Evolutionary conservation across 345 rosid species (phyloP).

Genomic region (Lumnitzera racemosa): DNA sequence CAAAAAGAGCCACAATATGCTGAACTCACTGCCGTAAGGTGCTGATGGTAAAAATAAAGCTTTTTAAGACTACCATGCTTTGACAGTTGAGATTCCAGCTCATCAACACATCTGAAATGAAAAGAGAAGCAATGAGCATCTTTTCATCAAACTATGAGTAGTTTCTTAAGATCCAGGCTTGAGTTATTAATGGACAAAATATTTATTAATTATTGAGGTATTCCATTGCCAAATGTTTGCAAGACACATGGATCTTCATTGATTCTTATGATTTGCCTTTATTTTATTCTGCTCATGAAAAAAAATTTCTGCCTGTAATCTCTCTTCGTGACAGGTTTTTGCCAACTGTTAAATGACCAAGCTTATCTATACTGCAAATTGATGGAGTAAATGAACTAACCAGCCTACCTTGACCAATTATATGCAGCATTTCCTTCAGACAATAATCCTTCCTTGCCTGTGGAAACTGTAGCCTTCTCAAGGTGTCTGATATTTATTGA

Average conservation of each 20-base stretch:
- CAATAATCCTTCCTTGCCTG: constrained; percentile 95
- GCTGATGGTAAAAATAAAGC: constrained; percentile 92
- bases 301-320: too few species aligned
- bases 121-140: constrained; percentile 6
- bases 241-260: too few species aligned
- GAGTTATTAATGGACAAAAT: too few species aligned
- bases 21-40: constrained; percentile 73
- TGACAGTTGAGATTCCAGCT: constrained; percentile 80
- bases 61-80: constrained; percentile 94
- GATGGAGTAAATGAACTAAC: too few species aligned
- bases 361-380: too few species aligned
- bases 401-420: constrained; percentile 87
- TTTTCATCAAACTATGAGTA: neutral
- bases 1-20: constrained; percentile 3
- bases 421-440: constrained; percentile 99
- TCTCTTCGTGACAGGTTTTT: too few species aligned
- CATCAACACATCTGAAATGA: constrained; percentile 85
- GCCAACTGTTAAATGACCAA: too few species aligned
- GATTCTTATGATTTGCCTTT: too few species aligned
- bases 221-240: too few species aligned
- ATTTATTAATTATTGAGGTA: too few species aligned
- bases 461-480: constrained; percentile 98
- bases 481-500: constrained; percentile 91
- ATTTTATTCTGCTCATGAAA: too few species aligned
- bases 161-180: too few species aligned